Base-by-base conservation (phyloP, 2,329 filamentous ascomycete genomes). In the Fusarium lateritium region DNA sequence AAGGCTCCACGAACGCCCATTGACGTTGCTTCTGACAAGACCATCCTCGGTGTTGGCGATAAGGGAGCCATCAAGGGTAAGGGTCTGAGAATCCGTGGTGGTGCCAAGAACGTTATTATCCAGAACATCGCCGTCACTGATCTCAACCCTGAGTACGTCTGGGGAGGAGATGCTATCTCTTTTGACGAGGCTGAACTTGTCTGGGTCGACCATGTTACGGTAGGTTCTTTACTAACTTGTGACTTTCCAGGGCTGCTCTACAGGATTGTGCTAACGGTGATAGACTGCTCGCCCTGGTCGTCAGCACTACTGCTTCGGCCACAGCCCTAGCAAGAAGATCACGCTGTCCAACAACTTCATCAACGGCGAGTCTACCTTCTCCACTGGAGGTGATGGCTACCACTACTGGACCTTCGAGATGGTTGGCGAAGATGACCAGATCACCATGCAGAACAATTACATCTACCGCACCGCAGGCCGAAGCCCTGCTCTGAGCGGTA, bases 341-440 rank as follows among this genome's bases (percentile, higher is more conserved):
- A 60, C 56, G 13, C 24, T 60, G 13, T 60, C 56, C 1, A 60
- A 60, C 13, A 56, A 58, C 22, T 49, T 42, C 15, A 45, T 60
- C 17, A 39, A 60, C 4, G 56, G 56, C 14, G 43, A 44, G 7
- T 49, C 56, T 1, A 39, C 56, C 7, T 60, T 36, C 34, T 60
- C 56, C 8, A 83, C 87, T 2, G 85, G 82, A 21, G 89, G 88
- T 74, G 81, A 89, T 68, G 82, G 80, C 38, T 82, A 86, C 76
- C 86, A 88, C 77, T 89, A 89, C 81, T 89, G 87, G 85, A 82
- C 77, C 24, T 75, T 88, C 60, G 87, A 86, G 78, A 80, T 89
- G 52, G 82, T 81, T 26, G 87, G 88, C 68, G 86, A 89, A 73
- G 72, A 38, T 10, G 54, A 72, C 56, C 39, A 65, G 52, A 80